Evolutionary conservation across 257 asterid genomes (phyloP).

Genomic region (Nicotiana knightiana): DNA sequence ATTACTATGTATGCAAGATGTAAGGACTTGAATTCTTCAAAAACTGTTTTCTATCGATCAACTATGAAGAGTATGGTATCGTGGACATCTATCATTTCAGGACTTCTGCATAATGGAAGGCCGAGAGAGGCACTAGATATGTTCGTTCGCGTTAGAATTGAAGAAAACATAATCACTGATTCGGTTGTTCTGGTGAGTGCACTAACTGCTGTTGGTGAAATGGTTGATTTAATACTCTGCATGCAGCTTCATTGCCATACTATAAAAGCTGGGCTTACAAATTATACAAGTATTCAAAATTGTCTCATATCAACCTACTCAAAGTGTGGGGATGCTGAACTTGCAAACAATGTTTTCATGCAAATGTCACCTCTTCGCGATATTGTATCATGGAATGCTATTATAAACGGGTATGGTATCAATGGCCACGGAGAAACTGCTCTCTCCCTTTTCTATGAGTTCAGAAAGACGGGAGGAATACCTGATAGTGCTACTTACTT

Average conservation of each 20-base stretch:
- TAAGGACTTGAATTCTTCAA: conserved; percentile 12
- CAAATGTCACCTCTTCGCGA: conserved; percentile 11
- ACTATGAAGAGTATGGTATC: conserved; percentile 8
- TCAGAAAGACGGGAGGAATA: conserved; percentile 4
- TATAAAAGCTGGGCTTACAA: conserved; percentile 9
- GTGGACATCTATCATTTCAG: conserved; percentile 17
- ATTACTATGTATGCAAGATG: conserved; percentile 22
- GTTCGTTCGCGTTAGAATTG: conserved; percentile 7
- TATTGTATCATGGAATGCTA: conserved; percentile 19
- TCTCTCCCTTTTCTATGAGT: conserved; percentile 10
- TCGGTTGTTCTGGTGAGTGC: conserved; percentile 2
- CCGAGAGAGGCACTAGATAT: conserved; percentile 14
- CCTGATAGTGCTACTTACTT: conserved; percentile 15
- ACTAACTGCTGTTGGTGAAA: conserved; percentile 12
- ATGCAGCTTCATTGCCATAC: conserved; percentile 19
- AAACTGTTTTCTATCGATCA: not conserved
- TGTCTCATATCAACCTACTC: conserved; percentile 19
- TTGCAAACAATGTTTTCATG: conserved; percentile 12
- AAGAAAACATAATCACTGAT: not conserved
- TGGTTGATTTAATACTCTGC: conserved; percentile 11
- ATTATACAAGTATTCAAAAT: conserved; percentile 6
- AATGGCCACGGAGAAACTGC: conserved; percentile 22
- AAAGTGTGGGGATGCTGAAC: conserved; percentile 12
- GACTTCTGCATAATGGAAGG: conserved; percentile 9
- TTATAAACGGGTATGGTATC: conserved; percentile 19